A percentile compares a stretch with the other conserved stretches of the same genome.
Evolutionary conservation across 106 monocot species (phyloP).

Genomic region (Apostasia ramifera): DNA sequence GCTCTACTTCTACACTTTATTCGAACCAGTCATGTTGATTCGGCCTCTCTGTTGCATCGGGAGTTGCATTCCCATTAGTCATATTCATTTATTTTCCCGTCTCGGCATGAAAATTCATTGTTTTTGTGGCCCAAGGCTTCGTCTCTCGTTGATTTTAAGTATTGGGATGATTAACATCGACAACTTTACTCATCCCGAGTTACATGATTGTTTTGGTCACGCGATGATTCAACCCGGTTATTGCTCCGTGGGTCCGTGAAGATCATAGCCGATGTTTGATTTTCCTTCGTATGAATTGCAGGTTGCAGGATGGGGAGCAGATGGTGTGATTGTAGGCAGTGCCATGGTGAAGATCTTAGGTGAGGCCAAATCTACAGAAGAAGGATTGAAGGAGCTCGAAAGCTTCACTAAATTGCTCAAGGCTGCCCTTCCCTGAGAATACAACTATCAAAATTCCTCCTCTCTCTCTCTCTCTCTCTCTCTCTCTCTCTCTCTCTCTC

Average conservation of each 20-base stretch:
- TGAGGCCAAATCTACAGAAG: conserved; percentile 44
- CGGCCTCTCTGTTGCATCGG: too few species aligned
- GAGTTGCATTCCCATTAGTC: too few species aligned
- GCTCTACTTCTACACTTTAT: too few species aligned
- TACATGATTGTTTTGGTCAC: too few species aligned
- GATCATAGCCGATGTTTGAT: too few species aligned
- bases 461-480: neutral
- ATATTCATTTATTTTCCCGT: too few species aligned
- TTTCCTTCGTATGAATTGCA: neutral
- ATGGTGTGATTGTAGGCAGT: conserved; percentile 68
- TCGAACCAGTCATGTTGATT: too few species aligned
- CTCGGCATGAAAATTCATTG: neutral
- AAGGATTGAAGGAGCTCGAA: conserved; percentile 57
- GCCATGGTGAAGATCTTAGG: conserved; percentile 54
- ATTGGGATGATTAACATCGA: too few species aligned
- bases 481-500: neutral
- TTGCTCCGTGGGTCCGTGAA: neutral
- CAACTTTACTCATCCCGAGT: too few species aligned
- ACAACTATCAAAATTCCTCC: neutral
- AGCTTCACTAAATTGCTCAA: conserved; percentile 38
- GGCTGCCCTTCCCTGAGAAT: conserved; percentile 37
- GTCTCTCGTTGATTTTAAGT: too few species aligned
- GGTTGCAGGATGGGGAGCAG: conserved; percentile 74
- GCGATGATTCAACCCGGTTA: too few species aligned
- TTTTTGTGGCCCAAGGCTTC: too few species aligned